phyloP scores from a whole-genome alignment of 176 grass and related monocot species.

The Aegilops umbellulata region DNA sequence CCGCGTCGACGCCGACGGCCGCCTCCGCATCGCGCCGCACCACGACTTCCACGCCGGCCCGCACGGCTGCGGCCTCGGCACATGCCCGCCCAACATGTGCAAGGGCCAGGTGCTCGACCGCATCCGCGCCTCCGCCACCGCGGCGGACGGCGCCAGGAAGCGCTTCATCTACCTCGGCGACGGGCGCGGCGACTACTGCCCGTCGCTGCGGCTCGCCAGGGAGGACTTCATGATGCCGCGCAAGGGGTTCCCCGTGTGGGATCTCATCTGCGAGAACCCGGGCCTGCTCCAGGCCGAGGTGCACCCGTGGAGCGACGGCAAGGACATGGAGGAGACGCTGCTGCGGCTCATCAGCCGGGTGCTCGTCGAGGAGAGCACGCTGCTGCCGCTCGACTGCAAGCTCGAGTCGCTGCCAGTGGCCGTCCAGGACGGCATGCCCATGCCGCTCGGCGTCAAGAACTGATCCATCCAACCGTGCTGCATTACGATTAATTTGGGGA shows the following conservation, averaged over 20 bases:
- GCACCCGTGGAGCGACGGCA: constrained; percentile 68
- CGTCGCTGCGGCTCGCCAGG: constrained; percentile 46
- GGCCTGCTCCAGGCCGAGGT: constrained; percentile 61
- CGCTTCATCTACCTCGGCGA: constrained; percentile 78
- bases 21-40: constrained; percentile 62
- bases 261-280: constrained; percentile 52
- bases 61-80: constrained; percentile 61
- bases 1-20: constrained; percentile 47
- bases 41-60: constrained; percentile 48
- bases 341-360: constrained; percentile 47
- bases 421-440: constrained; percentile 41
- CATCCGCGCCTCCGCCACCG: constrained; percentile 27
- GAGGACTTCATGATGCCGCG: constrained; percentile 80
- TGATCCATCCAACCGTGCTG: not conserved
- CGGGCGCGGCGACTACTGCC: constrained; percentile 85
- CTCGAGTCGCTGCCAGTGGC: constrained; percentile 38
- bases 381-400: constrained; percentile 55
- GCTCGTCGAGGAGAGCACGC: constrained; percentile 12
- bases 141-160: constrained; percentile 26
- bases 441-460: constrained; percentile 68
- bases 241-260: constrained; percentile 72
- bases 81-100: constrained; percentile 98
- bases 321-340: constrained; percentile 55
- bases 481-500: not conserved
- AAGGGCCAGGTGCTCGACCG: constrained; percentile 65